phyloP scores from a whole-genome alignment of 768 basidiomycete genomes.

The Amanita phalloides region DNA sequence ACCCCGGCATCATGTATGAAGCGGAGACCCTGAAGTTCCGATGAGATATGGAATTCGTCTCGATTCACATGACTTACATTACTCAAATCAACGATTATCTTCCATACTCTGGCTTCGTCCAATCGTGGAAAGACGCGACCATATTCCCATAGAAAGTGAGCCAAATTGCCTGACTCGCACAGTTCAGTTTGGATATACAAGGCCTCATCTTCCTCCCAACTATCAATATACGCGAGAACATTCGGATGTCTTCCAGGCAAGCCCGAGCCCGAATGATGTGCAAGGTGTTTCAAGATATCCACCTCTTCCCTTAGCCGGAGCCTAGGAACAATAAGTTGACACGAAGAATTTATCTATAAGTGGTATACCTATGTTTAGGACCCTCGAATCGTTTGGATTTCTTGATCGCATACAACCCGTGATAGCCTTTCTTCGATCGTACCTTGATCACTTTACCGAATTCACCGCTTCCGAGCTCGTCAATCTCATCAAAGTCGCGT shows the following conservation, averaged over 20 bases:
- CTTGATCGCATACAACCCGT: slow-evolving; percentile 76
- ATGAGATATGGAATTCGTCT: slow-evolving; percentile 11
- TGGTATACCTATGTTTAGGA: slow-evolving; percentile 71
- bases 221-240: slow-evolving; percentile 82
- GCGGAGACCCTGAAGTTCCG: slow-evolving; percentile 50
- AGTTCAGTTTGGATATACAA: slow-evolving; percentile 92
- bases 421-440: slow-evolving; percentile 46
- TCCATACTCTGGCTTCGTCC: slow-evolving; percentile 94
- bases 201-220: slow-evolving; percentile 88
- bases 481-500: slow-evolving; percentile 69
- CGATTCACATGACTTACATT: slow-evolving; percentile 49
- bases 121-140: slow-evolving; percentile 75
- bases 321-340: slow-evolving; percentile 28
- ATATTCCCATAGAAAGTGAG: slow-evolving; percentile 84
- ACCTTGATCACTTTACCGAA: slow-evolving; percentile 92
- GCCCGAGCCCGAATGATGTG: slow-evolving; percentile 20
- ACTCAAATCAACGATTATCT: slow-evolving; percentile 83
- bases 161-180: slow-evolving; percentile 88
- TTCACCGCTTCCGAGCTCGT: slow-evolving; percentile 81
- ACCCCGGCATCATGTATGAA: slow-evolving; percentile 87
- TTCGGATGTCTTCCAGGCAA: slow-evolving; percentile 57
- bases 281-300: slow-evolving; percentile 77
- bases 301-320: slow-evolving; percentile 90
- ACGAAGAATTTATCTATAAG: slow-evolving; percentile 13
- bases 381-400: slow-evolving; percentile 91